Evolutionary conservation across 371 early-diverging fungal species (phyloP), one percentile per base, ranked within the genome.

Genomic region (Rhizopus stolonifer): DNA sequence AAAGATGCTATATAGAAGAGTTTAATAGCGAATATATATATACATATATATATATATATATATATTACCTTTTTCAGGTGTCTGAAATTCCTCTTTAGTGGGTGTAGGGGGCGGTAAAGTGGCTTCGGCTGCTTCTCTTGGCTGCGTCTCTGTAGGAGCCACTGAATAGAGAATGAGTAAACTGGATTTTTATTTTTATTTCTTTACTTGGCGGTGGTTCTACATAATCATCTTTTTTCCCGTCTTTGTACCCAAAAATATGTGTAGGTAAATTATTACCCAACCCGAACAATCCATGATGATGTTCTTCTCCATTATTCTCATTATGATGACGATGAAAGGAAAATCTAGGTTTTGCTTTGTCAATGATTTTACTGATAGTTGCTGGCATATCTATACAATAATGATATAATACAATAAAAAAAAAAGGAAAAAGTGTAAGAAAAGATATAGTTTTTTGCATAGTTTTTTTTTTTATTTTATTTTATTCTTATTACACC

Each of bases 301-400:
- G 55, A 10, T 49, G 38, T 11, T 49, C 22, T 13, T 49, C 50
- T 34, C 23, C 38, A 36, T 31, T 38, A 42, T 44, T 26, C 23
- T 31, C 17, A 18, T 52, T 43, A 15, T 36, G 15, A 18, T 57
- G 45, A 29, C 33, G 59, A 26, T 59, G 46, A 32, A 57, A 54
- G 1, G 63, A 57, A 34, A 62, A 49, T 26, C 48, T 47, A 8
- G 62, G 57, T 38, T 61, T 61, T 22, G 57, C 63, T 15, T 62
- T 62, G 24, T 62, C 58, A 14, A 62, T 57, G 0, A 62, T 23
- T 57, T 62, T 62, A 40, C 49, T 57, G 4, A 62, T 29, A n/a
- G 57, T 54, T 1, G 49, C 56, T 18, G 53, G 45, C 54, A 57
- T 57, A 15, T 5, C 5, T 38, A 23, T 18, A 29, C 4, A n/a